Percentiles rank a stretch among this genome's conserved stretches.
Evolutionary conservation across 2,329 filamentous ascomycete species (phyloP).

Genomic region (Xylariaceae sp.): DNA sequence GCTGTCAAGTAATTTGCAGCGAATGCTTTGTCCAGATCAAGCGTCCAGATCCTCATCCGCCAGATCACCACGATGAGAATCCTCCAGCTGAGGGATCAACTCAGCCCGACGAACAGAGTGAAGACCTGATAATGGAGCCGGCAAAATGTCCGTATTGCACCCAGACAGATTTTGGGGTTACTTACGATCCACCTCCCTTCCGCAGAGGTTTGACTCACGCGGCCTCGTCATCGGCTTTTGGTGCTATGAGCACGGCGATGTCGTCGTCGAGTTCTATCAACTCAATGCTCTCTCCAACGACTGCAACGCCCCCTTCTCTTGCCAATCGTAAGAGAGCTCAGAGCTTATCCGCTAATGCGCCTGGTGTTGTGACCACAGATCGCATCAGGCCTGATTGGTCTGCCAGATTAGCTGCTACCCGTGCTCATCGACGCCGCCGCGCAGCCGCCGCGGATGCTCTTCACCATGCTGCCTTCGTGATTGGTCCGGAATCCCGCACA

Average conservation of each 20-base stretch:
- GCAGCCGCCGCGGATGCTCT: conserved; percentile 91
- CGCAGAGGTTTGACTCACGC: conserved; percentile 75
- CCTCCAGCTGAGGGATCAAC: conserved; percentile 29
- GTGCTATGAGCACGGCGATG: conserved; percentile 65
- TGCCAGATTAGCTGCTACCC: conserved; percentile 78
- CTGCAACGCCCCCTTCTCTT: conserved; percentile 30
- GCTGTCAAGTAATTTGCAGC: conserved; percentile 93
- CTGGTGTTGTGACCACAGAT: conserved; percentile 88
- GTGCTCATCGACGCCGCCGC: conserved; percentile 77
- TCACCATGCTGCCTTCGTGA: conserved; percentile 90
- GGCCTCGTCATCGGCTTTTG: conserved; percentile 42
- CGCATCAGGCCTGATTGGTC: conserved; percentile 92
- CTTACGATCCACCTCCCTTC: conserved; percentile 85
- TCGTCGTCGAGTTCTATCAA: conserved; percentile 80
- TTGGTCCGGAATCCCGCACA: conserved; percentile 57
- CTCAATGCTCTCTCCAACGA: conserved; percentile 47
- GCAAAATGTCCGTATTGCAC: conserved; percentile 94
- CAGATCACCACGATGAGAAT: conserved; percentile 57
- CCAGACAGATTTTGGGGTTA: conserved; percentile 93
- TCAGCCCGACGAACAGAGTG: conserved; percentile 47
- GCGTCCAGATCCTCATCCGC: conserved; percentile 71
- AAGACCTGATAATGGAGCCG: conserved; percentile 81
- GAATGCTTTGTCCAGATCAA: conserved; percentile 99
- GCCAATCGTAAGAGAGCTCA: conserved; percentile 46
- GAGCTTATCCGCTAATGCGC: conserved; percentile 74